Percentiles rank a stretch among this genome's conserved stretches.
Conservation (phyloP, 192 early-diverging fungal species). For the Coemansia sp. region DNA sequence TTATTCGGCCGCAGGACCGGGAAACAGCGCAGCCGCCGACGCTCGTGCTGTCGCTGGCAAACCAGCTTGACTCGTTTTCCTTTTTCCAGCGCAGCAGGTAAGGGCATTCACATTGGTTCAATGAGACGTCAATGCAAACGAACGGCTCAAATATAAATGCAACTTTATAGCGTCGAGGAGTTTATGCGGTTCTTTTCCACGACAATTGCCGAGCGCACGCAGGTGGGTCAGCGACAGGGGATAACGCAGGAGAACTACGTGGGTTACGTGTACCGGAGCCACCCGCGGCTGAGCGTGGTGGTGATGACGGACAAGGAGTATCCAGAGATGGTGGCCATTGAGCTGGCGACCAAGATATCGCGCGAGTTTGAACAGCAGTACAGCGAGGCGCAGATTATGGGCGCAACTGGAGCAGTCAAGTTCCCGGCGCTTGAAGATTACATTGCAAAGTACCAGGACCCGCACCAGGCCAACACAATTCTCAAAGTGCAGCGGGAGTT, state of each 20-base stretch:
- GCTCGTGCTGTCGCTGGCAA: slow-evolving; percentile 60
- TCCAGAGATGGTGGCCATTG: slow-evolving; percentile 84
- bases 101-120: background rate
- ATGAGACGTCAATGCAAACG: background rate
- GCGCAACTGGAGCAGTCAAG: slow-evolving; percentile 15
- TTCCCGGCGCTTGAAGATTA: slow-evolving; percentile 76
- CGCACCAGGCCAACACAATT: slow-evolving; percentile 85
- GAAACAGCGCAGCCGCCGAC: slow-evolving; percentile 12
- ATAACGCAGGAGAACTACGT: slow-evolving; percentile 80
- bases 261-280: slow-evolving; percentile 74
- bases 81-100: slow-evolving; percentile 81
- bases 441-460: slow-evolving; percentile 85
- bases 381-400: slow-evolving; percentile 34
- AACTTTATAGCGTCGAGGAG: slow-evolving; percentile 60
- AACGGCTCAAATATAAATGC: no score
- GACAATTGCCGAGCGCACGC: slow-evolving; percentile 84
- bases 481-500: slow-evolving; percentile 93
- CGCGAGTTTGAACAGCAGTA: slow-evolving; percentile 81
- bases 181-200: slow-evolving; percentile 83
- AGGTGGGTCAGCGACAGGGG: slow-evolving; percentile 73
- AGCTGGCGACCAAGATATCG: slow-evolving; percentile 76
- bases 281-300: slow-evolving; percentile 70
- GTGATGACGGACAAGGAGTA: slow-evolving; percentile 86
- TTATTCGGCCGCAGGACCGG: slow-evolving; percentile 28
- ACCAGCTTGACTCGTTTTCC: slow-evolving; percentile 76